Base-by-base conservation (phyloP, 2,329 filamentous ascomycete genomes). In the Paramyrothecium roridum region DNA sequence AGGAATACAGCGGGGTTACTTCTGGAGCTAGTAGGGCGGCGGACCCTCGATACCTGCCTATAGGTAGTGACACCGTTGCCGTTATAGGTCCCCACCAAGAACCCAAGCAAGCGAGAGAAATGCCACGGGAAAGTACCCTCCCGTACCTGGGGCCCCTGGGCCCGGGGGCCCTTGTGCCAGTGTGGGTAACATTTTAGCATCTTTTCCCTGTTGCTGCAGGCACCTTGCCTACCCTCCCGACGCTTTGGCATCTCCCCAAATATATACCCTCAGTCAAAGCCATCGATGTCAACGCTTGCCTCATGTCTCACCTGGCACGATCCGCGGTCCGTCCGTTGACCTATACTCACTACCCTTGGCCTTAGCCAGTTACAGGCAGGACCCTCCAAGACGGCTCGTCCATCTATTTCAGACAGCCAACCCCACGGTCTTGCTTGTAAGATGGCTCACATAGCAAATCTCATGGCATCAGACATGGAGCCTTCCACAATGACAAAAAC, bases 371-470 rank as follows among this genome's bases (percentile, higher is more conserved):
- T 43, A 43, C 37, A 43, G 37, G 37, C 37, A 43, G 16, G 37
- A 43, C 37, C 37, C 37, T 43, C 37, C 37, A 17, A 6, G 37
- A 43, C 26, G 37, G 37, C 37, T 43, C 37, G 37, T 43, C 12
- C 37, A 43, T 43, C 37, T 43, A 43, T 43, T 43, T 43, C 37
- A 43, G 37, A 43, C 37, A 43, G 37, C 37, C 37, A 43, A 43
- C 7, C 37, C 37, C 37, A 43, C 37, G 37, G 37, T 43, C 37
- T 43, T 43, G 37, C 37, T 43, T 43, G 37, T 43, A 43, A 43
- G 37, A 43, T 43, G 37, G 37, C 37, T 43, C 37, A 43, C 37
- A 80, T 82, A 76, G 75, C 76, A 61, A 80, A 76, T 13, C 37
- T 43, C 37, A 43, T 43, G 37, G 37, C 37, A 16, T 6, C 37